Conservation (phyloP, 257 asterid species). For the Craterostigma plantagineum region DNA sequence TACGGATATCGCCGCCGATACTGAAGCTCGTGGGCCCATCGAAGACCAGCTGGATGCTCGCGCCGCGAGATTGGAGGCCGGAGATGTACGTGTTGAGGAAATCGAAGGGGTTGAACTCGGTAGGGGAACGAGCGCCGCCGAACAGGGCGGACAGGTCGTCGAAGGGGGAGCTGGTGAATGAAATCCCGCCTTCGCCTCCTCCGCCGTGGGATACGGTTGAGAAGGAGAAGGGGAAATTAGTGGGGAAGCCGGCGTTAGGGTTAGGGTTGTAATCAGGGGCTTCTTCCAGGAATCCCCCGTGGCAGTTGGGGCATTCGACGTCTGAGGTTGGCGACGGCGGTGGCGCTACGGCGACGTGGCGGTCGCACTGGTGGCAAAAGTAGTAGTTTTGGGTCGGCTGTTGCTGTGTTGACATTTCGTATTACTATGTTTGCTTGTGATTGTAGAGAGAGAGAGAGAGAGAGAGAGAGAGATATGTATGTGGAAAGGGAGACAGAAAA, state of each 20-base stretch:
- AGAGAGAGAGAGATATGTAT: not conserved
- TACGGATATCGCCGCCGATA: slow-evolving; percentile 19
- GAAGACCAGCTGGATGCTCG: slow-evolving; percentile 48
- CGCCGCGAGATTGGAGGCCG: slow-evolving; percentile 38
- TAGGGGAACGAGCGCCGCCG: slow-evolving; percentile 28
- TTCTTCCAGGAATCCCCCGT: slow-evolving; percentile 42
- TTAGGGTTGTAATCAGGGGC: slow-evolving; percentile 5
- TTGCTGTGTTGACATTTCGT: too few species aligned
- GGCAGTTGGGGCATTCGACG: slow-evolving; percentile 44
- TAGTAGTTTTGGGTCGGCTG: slow-evolving; percentile 7
- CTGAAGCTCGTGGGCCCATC: slow-evolving; percentile 32
- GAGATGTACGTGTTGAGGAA: slow-evolving; percentile 35
- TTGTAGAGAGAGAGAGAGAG: too few species aligned
- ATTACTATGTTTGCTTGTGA: too few species aligned
- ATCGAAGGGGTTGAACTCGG: slow-evolving; percentile 44
- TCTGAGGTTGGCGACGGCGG: slow-evolving; percentile 28
- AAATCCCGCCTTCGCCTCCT: slow-evolving; percentile 10
- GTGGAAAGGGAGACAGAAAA: too few species aligned
- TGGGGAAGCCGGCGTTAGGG: not conserved
- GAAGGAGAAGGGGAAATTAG: not conserved
- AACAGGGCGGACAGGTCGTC: slow-evolving; percentile 19
- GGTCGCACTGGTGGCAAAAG: slow-evolving; percentile 51
- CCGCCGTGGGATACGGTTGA: slow-evolving; percentile 5
- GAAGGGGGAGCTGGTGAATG: not conserved
- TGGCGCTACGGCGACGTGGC: slow-evolving; percentile 24